Base-by-base conservation (phyloP, 768 basidiomycete genomes). In the Naganishia onofrii region DNA sequence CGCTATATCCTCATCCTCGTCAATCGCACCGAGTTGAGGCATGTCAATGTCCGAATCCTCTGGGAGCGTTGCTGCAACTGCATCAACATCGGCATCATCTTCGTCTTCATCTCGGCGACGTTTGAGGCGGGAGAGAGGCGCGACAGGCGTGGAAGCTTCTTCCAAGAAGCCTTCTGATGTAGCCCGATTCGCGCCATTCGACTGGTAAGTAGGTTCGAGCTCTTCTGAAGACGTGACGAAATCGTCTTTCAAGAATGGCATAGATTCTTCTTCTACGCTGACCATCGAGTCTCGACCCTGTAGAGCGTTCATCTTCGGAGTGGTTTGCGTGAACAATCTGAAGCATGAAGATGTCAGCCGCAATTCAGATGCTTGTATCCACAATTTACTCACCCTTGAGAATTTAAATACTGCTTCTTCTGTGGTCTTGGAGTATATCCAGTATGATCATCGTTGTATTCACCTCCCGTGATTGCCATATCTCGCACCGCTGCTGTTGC, bases 311-410 rank as follows among this genome's bases (percentile, higher is more conserved):
- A 44, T 23, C 15, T 63, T 63, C 19, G 60, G 60, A 17, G 60
- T 63, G n/a, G 60, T 63, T 44, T 63, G 60, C 2, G 60, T 63
- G 21, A 63, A 63, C 23, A 63, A 42, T 42, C 60, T 63, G 46
- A 44, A 38, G n/a, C 19, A 34, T 26, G 15, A 44, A 8, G 26
- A 23, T 5, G 46, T 36, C 15, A 44, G 32, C 29, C 28, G 23
- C 38, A 32, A 32, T 3, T 36, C 1, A 36, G 21, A 58, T 8
- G 34, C 31, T n/a, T 3, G 21, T 58, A 17, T 36, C 57, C 13
- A 56, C 23, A 38, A 34, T 58, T 15, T 10, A 51, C 48, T 51
- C 7, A 51, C 60, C 60, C 60, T 44, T 63, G 60, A 44, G 60
- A 46, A 29, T 63, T 63, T 6, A 63, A 29, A 29, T 63, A 63